Percentiles rank a stretch among this genome's conserved stretches.
phyloP scores from a whole-genome alignment of 805 yeast genomes.

The Wickerhamiella cacticola region DNA sequence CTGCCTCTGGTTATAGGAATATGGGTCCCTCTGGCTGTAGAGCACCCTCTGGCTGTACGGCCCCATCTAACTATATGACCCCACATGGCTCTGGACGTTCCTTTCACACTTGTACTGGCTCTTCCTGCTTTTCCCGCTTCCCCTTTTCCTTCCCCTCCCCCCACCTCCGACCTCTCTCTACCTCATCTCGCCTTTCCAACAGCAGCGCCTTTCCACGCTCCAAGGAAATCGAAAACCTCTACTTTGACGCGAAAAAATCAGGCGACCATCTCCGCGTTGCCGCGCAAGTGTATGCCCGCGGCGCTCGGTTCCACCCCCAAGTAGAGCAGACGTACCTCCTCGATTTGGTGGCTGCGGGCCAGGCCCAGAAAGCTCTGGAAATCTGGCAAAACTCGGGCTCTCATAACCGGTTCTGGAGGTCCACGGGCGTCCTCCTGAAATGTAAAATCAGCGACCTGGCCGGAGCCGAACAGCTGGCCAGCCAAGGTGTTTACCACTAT shows the following conservation, averaged over 20 bases:
- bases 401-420: background rate
- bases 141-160: too few species aligned
- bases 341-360: slow-evolving; percentile 5
- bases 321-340: background rate
- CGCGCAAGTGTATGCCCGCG: background rate
- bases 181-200: too few species aligned
- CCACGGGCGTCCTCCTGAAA: slow-evolving; percentile 1
- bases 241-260: background rate
- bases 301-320: background rate
- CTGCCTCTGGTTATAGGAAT: too few species aligned
- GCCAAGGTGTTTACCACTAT: slow-evolving; percentile 3
- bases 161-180: too few species aligned
- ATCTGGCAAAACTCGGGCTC: background rate
- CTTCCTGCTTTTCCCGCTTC: too few species aligned
- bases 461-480: background rate
- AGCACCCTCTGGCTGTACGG: too few species aligned
- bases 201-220: too few species aligned
- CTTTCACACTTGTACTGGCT: too few species aligned
- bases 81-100: too few species aligned
- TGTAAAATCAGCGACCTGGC: background rate
- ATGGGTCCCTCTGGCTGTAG: too few species aligned
- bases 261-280: background rate
- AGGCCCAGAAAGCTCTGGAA: background rate
- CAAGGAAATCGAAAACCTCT: background rate
- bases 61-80: too few species aligned